phyloP scores from a whole-genome alignment of 1,284 basidiomycete genomes.

The Pseudozyma thailandica region DNA sequence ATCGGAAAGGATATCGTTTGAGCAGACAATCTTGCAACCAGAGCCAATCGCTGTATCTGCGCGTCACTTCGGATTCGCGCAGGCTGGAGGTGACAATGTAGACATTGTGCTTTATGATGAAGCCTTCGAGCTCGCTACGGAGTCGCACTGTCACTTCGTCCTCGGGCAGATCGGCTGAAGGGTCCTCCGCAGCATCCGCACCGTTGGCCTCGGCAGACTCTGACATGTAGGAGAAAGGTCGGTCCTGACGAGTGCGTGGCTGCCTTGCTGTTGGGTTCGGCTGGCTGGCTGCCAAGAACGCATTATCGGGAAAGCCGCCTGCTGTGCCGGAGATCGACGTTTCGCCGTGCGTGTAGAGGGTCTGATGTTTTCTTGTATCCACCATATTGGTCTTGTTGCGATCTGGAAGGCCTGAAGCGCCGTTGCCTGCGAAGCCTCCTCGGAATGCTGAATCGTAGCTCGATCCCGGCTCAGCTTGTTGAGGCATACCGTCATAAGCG shows the following conservation, averaged over 20 bases:
- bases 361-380: slow-evolving; percentile 6
- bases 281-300: slow-evolving; percentile 1
- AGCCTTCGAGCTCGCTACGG: slow-evolving; percentile 43
- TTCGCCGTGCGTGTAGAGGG: slow-evolving; percentile 22
- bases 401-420: slow-evolving; percentile 9
- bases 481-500: slow-evolving; percentile 28
- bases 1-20: slow-evolving; percentile 56
- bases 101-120: slow-evolving; percentile 54
- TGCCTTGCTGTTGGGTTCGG: slow-evolving; percentile 9
- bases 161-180: slow-evolving; percentile 35
- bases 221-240: slow-evolving; percentile 48
- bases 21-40: slow-evolving; percentile 51
- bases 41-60: slow-evolving; percentile 58
- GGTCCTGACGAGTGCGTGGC: slow-evolving; percentile 15
- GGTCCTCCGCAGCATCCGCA: slow-evolving; percentile 31
- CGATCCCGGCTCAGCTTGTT: slow-evolving; percentile 13
- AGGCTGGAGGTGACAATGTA: slow-evolving; percentile 44
- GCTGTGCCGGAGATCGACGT: slow-evolving; percentile 1
- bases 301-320: not conserved
- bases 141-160: slow-evolving; percentile 42
- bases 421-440: slow-evolving; percentile 32
- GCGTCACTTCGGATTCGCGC: slow-evolving; percentile 35
- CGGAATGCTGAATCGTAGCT: slow-evolving; percentile 31
- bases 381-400: not conserved
- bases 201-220: slow-evolving; percentile 41